phyloP scores from a whole-genome alignment of 2,329 filamentous ascomycete species.

The Pezicula radicicola region DNA sequence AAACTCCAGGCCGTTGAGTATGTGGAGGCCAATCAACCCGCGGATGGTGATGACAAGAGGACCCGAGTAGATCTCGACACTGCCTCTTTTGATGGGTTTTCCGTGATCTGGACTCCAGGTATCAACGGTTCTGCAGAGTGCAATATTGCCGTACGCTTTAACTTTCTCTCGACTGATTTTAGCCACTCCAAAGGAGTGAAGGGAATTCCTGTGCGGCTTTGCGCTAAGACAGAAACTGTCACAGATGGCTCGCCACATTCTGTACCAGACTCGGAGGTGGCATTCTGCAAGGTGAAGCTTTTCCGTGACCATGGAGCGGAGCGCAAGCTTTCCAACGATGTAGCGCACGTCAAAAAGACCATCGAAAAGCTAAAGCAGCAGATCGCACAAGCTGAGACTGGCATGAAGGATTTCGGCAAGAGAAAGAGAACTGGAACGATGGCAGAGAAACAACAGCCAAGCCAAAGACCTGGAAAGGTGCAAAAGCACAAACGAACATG shows the following conservation, averaged over 20 bases:
- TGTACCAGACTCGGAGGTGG: constrained; percentile 64
- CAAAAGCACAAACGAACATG: constrained; percentile 91
- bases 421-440: constrained; percentile 54
- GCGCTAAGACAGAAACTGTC: constrained; percentile 79
- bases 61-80: constrained; percentile 68
- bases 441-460: constrained; percentile 34
- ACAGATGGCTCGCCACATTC: constrained; percentile 47
- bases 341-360: constrained; percentile 91
- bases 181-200: constrained; percentile 99
- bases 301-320: constrained; percentile 96
- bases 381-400: constrained; percentile 72
- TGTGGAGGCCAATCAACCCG: constrained; percentile 64
- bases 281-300: constrained; percentile 94
- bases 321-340: constrained; percentile 89
- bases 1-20: constrained; percentile 94
- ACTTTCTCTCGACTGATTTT: constrained; percentile 97
- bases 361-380: constrained; percentile 97
- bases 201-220: constrained; percentile 90
- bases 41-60: constrained; percentile 61
- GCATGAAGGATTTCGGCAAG: constrained; percentile 65
- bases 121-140: constrained; percentile 69
- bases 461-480: constrained; percentile 72
- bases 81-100: constrained; percentile 91
- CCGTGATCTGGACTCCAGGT: constrained; percentile 81
- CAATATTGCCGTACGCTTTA: constrained; percentile 89